These are phyloP conservation scores for Larix kaempferi DNA, from an alignment of 75 land plant species.

Conservation along the genomic window DNA sequence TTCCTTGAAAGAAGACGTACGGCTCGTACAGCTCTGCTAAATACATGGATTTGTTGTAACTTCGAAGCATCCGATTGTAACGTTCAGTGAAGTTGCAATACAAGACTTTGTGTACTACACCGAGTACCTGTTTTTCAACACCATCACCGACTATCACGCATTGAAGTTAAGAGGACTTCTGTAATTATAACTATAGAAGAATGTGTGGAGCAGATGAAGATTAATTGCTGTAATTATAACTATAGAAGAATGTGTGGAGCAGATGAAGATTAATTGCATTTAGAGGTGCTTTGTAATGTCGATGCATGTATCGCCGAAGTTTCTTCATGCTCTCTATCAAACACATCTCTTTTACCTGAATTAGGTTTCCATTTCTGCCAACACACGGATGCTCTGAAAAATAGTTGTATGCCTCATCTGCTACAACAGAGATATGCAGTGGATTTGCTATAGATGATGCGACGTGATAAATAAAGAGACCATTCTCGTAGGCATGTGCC, in stretches of 20 bases:
- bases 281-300: constrained; percentile 19
- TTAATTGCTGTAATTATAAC: no score
- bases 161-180: no score
- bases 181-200: no score
- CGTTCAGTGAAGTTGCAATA: constrained; percentile 15
- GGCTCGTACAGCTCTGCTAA: constrained; percentile 52
- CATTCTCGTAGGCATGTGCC: constrained; percentile 19
- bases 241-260: no score
- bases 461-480: constrained; percentile 52
- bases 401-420: no score
- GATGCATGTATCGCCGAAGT: constrained; percentile 16
- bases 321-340: constrained; percentile 23
- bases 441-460: no score
- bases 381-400: constrained; percentile 34
- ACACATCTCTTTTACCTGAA: constrained; percentile 19
- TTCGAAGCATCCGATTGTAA: not conserved
- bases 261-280: constrained; percentile 1
- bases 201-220: not conserved
- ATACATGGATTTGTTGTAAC: constrained; percentile 27
- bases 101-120: constrained; percentile 11
- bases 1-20: constrained; percentile 59
- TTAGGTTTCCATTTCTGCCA: constrained; percentile 43
- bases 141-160: no score
- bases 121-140: constrained; percentile 13
- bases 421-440: not conserved